Conservation (phyloP, 1,284 basidiomycete species). For the Rhodotorula sp. region DNA sequence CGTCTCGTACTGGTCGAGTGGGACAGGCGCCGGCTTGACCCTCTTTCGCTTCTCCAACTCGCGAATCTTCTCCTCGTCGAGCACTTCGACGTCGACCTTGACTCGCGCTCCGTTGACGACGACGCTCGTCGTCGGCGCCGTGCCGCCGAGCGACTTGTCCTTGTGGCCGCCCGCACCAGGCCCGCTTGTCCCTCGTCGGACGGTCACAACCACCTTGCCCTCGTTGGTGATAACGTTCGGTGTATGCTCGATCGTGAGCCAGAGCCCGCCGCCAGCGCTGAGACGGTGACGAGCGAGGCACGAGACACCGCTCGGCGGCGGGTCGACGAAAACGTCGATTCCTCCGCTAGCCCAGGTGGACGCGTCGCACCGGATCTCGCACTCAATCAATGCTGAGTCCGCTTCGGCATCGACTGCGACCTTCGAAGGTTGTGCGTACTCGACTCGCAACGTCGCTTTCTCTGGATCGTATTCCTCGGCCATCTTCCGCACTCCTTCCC, state of each 20-base stretch:
- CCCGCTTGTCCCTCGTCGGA: slow-evolving; percentile 56
- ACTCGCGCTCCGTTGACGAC: slow-evolving; percentile 87
- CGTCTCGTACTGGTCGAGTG: slow-evolving; percentile 68
- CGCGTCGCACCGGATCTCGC: slow-evolving; percentile 89
- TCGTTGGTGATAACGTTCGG: slow-evolving; percentile 51
- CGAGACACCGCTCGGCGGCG: slow-evolving; percentile 79
- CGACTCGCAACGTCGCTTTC: slow-evolving; percentile 72
- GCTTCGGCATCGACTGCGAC: not conserved
- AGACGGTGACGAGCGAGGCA: slow-evolving; percentile 84
- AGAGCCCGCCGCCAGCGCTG: slow-evolving; percentile 90
- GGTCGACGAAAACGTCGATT: slow-evolving; percentile 88
- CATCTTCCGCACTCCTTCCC: slow-evolving; percentile 70
- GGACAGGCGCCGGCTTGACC: slow-evolving; percentile 77
- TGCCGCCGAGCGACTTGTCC: not conserved
- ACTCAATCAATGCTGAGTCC: slow-evolving; percentile 62
- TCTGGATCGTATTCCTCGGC: slow-evolving; percentile 76
- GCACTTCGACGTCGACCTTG: slow-evolving; percentile 84
- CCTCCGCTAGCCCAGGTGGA: slow-evolving; percentile 74
- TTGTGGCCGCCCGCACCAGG: not conserved
- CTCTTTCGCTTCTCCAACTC: slow-evolving; percentile 78
- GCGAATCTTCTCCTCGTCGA: slow-evolving; percentile 85
- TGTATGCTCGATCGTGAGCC: slow-evolving; percentile 91
- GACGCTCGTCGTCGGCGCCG: slow-evolving; percentile 50
- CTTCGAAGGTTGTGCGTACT: slow-evolving; percentile 62
- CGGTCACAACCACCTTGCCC: slow-evolving; percentile 56